Evolutionary conservation across 768 basidiomycete species (phyloP), one percentile per base, ranked within the genome.

Genomic region (Gloeophyllum trabeum): DNA sequence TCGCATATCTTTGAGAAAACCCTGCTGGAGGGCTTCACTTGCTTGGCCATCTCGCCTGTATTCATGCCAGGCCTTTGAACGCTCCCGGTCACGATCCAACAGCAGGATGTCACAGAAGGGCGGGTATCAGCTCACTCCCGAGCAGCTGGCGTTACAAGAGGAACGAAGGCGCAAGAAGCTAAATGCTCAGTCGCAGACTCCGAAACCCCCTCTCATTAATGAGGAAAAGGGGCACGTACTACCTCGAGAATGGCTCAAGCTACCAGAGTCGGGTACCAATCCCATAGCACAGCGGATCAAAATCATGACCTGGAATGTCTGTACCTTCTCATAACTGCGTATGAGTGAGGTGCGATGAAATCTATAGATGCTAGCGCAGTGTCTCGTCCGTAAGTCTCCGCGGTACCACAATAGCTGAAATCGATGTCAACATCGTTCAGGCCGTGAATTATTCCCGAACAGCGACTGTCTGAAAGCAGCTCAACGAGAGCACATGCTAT

Each of bases 241-340:
- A 46, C 42, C 49, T 10, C 50, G 65, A 41, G 50, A 56, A 44
- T 75, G 73, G 72, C 28, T 63, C 35, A 48, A 53, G 10, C 49
- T 63, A 23, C 42, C 47, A 3, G 24, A 34, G 10, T 23, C 32
- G 22, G 37, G 10, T 37, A 39, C 45, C 28, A 24, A 21, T 24
- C n/a, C 44, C n/a, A 26, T 18, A 25, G 38, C 38, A 7, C 49
- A 25, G 12, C 48, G 21, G 2, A 45, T 79, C 46, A 84, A 67
- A 53, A 56, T 91, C 39, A 66, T 86, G 64, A 82, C 82, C 4
- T 91, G 87, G 86, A 91, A 91, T 65, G 84, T 90, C 45, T 48
- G 84, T 79, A 18, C 21, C 24, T 44, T 36, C n/a, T 40, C 32
- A 6, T 42, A 36, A 43, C 41, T 26, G 24, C 13, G 35, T 24